Evolutionary conservation across 2,329 filamentous ascomycete species (phyloP).

Genomic region (Daldinia sp.): DNA sequence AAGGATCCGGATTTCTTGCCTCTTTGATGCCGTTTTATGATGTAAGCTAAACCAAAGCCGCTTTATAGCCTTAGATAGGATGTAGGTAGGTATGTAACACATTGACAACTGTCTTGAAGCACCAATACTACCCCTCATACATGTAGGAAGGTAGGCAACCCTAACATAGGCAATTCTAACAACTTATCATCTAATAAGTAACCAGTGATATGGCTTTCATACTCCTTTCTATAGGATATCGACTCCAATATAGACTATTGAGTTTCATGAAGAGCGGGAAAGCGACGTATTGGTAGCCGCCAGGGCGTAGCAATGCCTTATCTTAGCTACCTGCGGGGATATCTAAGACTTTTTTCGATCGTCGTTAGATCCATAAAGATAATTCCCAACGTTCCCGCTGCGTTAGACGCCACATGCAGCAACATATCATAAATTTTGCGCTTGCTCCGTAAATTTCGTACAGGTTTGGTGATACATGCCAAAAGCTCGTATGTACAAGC

Average conservation of each 20-base stretch:
- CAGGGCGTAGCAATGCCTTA: not conserved
- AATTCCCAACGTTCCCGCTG: constrained; percentile 4
- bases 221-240: not conserved
- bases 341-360: constrained; percentile 4
- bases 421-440: not conserved
- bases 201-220: not conserved
- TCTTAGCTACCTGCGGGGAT: constrained; percentile 12
- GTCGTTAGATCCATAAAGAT: constrained; percentile 6
- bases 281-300: constrained; percentile 14
- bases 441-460: constrained; percentile 22
- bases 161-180: constrained; percentile 1
- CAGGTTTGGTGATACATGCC: constrained; percentile 27
- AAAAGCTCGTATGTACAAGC: constrained; percentile 21
- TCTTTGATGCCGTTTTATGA: constrained; percentile 13
- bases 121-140: constrained; percentile 25
- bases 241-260: not conserved
- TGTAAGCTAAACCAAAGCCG: constrained; percentile 7
- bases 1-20: constrained; percentile 11
- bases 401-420: constrained; percentile 10
- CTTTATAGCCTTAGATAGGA: constrained; percentile 2
- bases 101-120: constrained; percentile 15
- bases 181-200: not conserved
- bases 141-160: constrained; percentile 6
- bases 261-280: not conserved
- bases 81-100: constrained; percentile 17